Conservation (phyloP, 768 basidiomycete species). For the Pisolithus tinctorius region DNA sequence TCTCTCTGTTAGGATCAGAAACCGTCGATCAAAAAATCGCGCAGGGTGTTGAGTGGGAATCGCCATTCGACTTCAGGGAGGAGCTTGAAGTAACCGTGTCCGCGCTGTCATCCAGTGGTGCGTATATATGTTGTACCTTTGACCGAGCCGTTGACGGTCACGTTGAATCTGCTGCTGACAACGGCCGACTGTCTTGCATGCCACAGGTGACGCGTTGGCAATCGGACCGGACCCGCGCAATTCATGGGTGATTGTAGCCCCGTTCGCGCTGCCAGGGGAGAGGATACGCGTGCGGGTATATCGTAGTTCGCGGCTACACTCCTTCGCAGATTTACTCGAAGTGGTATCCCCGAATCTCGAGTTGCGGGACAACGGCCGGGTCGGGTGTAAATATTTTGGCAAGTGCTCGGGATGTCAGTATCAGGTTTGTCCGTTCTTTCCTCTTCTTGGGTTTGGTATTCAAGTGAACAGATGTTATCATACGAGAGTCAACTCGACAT, state of each 20-base stretch:
- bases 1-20: constrained; percentile 56
- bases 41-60: constrained; percentile 45
- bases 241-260: constrained; percentile 79
- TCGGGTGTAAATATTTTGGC: constrained; percentile 84
- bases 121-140: constrained; percentile 5
- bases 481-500: constrained; percentile 81
- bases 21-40: constrained; percentile 43
- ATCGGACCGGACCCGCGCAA: constrained; percentile 38
- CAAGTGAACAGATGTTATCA: constrained; percentile 62
- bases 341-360: constrained; percentile 56
- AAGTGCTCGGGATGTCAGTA: constrained; percentile 92
- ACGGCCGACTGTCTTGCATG: too few species aligned
- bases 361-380: constrained; percentile 56
- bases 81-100: constrained; percentile 64
- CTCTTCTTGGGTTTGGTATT: background rate
- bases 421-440: constrained; percentile 45
- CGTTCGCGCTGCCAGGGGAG: constrained; percentile 83
- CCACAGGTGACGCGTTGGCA: constrained; percentile 62
- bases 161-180: too few species aligned
- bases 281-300: constrained; percentile 66
- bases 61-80: constrained; percentile 53
- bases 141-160: too few species aligned
- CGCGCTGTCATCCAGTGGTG: constrained; percentile 58
- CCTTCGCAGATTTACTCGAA: constrained; percentile 67
- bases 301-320: constrained; percentile 63